Percentiles rank a stretch among this genome's conserved stretches.
phyloP scores from a whole-genome alignment of 345 rosid genomes.

The Dovyalis caffra region DNA sequence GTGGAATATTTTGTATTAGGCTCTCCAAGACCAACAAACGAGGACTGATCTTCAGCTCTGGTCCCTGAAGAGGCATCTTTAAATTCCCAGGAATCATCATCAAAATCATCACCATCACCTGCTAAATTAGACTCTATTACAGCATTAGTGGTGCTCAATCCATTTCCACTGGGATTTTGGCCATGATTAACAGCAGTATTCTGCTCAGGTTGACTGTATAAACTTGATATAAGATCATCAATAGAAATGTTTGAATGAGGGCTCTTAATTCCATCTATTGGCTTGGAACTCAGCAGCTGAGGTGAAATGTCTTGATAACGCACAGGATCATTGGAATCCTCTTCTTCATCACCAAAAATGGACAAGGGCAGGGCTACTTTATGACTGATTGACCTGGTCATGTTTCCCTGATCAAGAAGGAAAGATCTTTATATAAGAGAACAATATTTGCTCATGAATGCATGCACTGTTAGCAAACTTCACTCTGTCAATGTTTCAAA shows the following conservation, averaged over 20 bases:
- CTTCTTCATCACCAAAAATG: constrained; percentile 55
- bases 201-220: constrained; percentile 63
- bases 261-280: constrained; percentile 32
- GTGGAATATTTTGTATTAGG: constrained; percentile 25
- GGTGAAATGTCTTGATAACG: constrained; percentile 38
- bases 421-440: neutral
- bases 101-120: constrained; percentile 42
- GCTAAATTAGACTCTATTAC: constrained; percentile 27
- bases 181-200: constrained; percentile 31
- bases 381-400: constrained; percentile 29
- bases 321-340: constrained; percentile 42
- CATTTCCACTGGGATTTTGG: constrained; percentile 34
- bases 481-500: neutral
- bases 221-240: constrained; percentile 71
- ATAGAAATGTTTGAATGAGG: constrained; percentile 42
- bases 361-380: constrained; percentile 65
- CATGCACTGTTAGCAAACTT: constrained; percentile 1
- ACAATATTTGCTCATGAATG: neutral
- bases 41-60: constrained; percentile 25
- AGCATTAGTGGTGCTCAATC: constrained; percentile 28
- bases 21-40: constrained; percentile 25
- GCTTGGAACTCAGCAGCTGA: constrained; percentile 19
- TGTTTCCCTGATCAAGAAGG: constrained; percentile 39
- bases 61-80: constrained; percentile 44
- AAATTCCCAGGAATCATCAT: constrained; percentile 78